phyloP scores from a whole-genome alignment of 2,329 filamentous ascomycete species.

The Arthrobotrys megalospora region DNA sequence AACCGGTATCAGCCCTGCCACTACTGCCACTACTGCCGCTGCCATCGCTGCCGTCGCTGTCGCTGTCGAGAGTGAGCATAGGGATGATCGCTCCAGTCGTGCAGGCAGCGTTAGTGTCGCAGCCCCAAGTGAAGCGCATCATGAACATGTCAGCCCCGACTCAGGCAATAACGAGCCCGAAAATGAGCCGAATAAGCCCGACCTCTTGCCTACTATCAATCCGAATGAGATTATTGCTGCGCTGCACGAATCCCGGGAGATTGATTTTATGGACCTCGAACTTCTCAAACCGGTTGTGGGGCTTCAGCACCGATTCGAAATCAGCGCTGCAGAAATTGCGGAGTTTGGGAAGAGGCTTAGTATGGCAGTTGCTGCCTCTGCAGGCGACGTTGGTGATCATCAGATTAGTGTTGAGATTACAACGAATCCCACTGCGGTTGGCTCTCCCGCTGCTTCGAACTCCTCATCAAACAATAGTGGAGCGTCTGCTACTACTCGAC shows the following conservation, averaged over 20 bases:
- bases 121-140: constrained; percentile 35
- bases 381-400: constrained; percentile 56
- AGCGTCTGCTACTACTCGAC: constrained; percentile 69
- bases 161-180: constrained; percentile 43
- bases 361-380: constrained; percentile 54
- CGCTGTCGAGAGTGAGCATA: constrained; percentile 30
- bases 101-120: constrained; percentile 49
- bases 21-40: neutral
- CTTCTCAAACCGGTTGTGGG: constrained; percentile 68
- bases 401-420: constrained; percentile 58
- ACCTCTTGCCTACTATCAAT: constrained; percentile 62
- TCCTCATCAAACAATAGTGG: neutral
- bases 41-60: neutral
- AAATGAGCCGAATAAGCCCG: constrained; percentile 62
- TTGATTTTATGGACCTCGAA: constrained; percentile 67
- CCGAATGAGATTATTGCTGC: constrained; percentile 67
- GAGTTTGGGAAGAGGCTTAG: constrained; percentile 61
- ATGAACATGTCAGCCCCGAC: constrained; percentile 23
- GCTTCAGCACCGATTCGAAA: constrained; percentile 64
- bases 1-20: constrained; percentile 6
- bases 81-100: constrained; percentile 50
- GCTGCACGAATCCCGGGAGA: constrained; percentile 67
- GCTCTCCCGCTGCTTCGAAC: neutral
- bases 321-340: constrained; percentile 65
- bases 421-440: constrained; percentile 19